These are phyloP conservation scores for Neohortaea acidophila DNA, from an alignment of 495 filamentous ascomycete species.

Conservation along the genomic window DNA sequence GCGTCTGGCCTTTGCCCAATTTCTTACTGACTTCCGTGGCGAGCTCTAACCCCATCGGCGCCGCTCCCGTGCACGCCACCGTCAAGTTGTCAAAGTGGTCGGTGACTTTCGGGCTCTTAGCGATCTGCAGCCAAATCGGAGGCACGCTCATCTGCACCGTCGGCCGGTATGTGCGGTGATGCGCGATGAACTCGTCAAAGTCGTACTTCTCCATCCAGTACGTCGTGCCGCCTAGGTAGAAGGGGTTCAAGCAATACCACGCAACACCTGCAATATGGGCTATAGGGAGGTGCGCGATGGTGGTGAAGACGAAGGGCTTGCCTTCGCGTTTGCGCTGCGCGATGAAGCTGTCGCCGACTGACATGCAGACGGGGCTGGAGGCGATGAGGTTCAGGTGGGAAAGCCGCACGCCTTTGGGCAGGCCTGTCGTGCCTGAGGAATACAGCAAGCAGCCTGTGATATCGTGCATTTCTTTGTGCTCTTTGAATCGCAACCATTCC, in stretches of 20 bases:
- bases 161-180: constrained; percentile 51
- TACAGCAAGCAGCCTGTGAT: constrained; percentile 41
- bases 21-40: constrained; percentile 31
- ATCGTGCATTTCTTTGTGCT: constrained; percentile 13
- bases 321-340: neutral
- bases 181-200: constrained; percentile 49
- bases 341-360: neutral
- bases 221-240: constrained; percentile 26
- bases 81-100: constrained; percentile 53
- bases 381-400: constrained; percentile 39
- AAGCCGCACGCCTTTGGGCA: constrained; percentile 70
- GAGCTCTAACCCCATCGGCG: constrained; percentile 36
- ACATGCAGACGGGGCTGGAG: neutral
- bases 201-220: constrained; percentile 62
- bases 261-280: constrained; percentile 45
- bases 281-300: constrained; percentile 38
- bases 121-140: constrained; percentile 51
- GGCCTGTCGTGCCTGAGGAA: constrained; percentile 61
- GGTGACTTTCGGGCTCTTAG: constrained; percentile 47
- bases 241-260: constrained; percentile 32
- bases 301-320: neutral
- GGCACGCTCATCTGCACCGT: constrained; percentile 45
- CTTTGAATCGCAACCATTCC: constrained; percentile 14
- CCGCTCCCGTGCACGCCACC: constrained; percentile 37
- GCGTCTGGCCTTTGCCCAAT: constrained; percentile 16